A percentile compares a stretch with the other conserved stretches of the same genome.
Conservation (phyloP, 805 yeast genomes). For the Ogataea neopini region DNA sequence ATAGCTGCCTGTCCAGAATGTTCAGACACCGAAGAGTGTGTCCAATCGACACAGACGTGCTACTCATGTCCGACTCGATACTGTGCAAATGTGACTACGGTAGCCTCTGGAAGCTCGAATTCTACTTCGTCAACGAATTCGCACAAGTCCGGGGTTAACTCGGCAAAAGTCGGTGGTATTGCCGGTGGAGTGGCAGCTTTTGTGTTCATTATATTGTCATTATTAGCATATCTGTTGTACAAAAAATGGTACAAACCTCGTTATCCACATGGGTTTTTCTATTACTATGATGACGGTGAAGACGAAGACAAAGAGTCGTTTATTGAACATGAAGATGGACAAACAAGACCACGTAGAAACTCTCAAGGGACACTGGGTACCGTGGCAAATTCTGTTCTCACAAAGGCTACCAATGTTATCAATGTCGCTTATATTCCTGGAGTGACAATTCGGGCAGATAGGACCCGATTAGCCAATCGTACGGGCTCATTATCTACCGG, state of each 20-base stretch:
- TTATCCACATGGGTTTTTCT: constrained; percentile 34
- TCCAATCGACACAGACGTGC: constrained; percentile 57
- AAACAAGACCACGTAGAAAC: constrained; percentile 24
- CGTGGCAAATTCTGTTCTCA: constrained; percentile 62
- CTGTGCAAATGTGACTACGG: constrained; percentile 41
- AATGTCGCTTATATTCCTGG: constrained; percentile 96
- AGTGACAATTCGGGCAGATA: constrained; percentile 63
- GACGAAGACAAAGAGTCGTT: constrained; percentile 27
- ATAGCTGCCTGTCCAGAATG: constrained; percentile 57
- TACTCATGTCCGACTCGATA: constrained; percentile 53
- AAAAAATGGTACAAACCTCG: constrained; percentile 43
- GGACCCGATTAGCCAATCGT: constrained; percentile 18
- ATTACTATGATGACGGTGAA: constrained; percentile 32
- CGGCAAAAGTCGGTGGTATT: constrained; percentile 53
- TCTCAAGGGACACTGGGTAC: constrained; percentile 35
- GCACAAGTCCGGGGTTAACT: too few species aligned
- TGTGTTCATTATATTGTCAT: constrained; percentile 38
- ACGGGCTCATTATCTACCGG: constrained; percentile 19
- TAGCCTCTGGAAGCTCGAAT: constrained; percentile 19
- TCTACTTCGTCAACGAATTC: background rate
- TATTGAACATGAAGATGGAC: constrained; percentile 23
- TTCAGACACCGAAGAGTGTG: constrained; percentile 52
- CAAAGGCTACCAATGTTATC: constrained; percentile 82
- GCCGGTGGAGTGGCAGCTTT: constrained; percentile 78
- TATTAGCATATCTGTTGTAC: constrained; percentile 42